Conservation (phyloP, 2,329 filamentous ascomycete species). For the Microascus cirrosus region DNA sequence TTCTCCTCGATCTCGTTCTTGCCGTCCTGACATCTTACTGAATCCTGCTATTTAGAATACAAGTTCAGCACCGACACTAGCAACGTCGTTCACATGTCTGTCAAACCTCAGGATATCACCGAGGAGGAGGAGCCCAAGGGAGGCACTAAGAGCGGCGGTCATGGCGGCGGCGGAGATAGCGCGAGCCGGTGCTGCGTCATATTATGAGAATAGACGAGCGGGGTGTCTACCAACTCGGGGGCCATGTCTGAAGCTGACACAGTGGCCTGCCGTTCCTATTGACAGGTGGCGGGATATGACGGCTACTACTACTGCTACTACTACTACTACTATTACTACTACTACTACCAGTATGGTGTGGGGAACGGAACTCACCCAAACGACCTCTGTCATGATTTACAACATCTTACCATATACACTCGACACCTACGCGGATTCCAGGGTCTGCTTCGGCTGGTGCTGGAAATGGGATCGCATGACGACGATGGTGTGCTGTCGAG, state of each 20-base stretch:
- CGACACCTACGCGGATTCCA: not conserved
- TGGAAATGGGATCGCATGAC: not conserved
- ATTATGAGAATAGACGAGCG: constrained; percentile 22
- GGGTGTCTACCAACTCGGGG: not conserved
- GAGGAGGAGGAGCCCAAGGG: constrained; percentile 67
- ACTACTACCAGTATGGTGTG: not conserved
- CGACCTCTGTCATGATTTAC: not conserved
- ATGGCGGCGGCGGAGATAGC: constrained; percentile 27
- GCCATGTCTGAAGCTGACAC: not conserved
- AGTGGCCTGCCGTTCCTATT: not conserved
- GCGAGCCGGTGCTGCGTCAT: constrained; percentile 38
- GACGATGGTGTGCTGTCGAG: not conserved
- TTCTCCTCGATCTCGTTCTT: not conserved
- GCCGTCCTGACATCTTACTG: not conserved
- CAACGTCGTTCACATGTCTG: constrained; percentile 91
- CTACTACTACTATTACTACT: too few relatives aligned
- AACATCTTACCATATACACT: not conserved
- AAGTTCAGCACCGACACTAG: constrained; percentile 62
- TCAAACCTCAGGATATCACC: constrained; percentile 77
- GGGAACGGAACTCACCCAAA: not conserved
- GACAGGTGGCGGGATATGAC: not conserved
- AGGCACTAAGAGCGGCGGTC: constrained; percentile 38
- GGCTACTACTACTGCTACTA: not conserved
- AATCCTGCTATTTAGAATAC: constrained; percentile 47
- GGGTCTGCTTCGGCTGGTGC: not conserved